Evolutionary conservation across 2,329 filamentous ascomycete genomes (phyloP), one percentile per base, ranked within the genome.

Genomic region (Venturia effusa): DNA sequence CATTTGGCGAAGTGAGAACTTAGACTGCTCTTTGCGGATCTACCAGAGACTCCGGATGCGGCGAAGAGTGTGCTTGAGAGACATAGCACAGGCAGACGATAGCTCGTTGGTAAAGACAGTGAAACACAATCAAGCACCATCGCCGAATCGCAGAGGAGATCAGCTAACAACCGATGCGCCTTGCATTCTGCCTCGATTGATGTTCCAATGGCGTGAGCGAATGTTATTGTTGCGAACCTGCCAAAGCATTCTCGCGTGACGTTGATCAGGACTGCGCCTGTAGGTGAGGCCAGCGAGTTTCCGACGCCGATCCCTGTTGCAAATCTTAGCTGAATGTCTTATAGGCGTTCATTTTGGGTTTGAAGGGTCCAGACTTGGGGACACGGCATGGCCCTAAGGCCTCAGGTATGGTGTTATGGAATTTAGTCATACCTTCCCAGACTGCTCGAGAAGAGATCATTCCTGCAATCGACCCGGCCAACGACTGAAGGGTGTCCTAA

Each of bases 381-480:
- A 1, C 8, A n/a, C 51, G 51, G 51, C 27, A 34, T 32, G 51
- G 51, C 51, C 51, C 51, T 51, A 51, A 30, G 22, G 11, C 10
- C 6, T 32, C 10, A 24, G 24, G 11, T 34, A 22, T 3, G 51
- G 30, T 57, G 30, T 34, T 27, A 19, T 57, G 30, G 15, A 4
- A 57, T 34, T 22, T 6, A 4, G 22, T 24, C 27, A n/a, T 57
- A 57, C 51, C 51, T 34, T 57, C 51, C 51, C 51, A 57, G 24
- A 57, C 51, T 22, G 51, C 51, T 22, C 51, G 27, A 57, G 51
- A 57, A 10, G 51, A 57, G n/a, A 57, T 57, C 51, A 57, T 57
- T 57, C 51, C 51, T n/a, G 51, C 30, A 34, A 57, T 57, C 4
- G 51, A 57, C 8, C 51, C 51, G 13, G 51, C 51, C n/a, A 57